Evolutionary conservation across 345 rosid species (phyloP), one percentile per base, ranked within the genome.

Genomic region (Erysimum cheiranthoides): DNA sequence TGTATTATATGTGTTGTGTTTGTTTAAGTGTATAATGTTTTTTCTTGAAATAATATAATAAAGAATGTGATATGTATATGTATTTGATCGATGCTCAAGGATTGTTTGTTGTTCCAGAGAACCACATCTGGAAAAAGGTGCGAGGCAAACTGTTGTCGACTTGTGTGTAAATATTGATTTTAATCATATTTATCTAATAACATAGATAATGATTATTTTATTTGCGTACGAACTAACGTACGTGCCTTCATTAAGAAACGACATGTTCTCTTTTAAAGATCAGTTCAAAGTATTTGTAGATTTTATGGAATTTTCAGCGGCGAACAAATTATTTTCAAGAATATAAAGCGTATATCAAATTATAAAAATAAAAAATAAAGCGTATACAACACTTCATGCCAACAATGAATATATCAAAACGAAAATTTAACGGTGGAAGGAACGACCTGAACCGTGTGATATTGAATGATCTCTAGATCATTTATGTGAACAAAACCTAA

Each of bases 211-310:
- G 42, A 39, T 39, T 39, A 13, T 39, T 39, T 13, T 42, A 42
- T 42, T 63, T 43, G 10, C 68, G 10, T 43, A 63, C 12, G 46
- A 49, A 50, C 9, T 7, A 34, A 51, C 70, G 34, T 66, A 51
- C 70, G 34, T 66, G 46, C 35, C 59, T 66, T 34, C 58, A 18
- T 50, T 21, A 34, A 34, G 13, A 21, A 18, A 34, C 34, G 59
- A 66, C 71, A 50, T 65, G 71, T 21, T 66, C 39, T 45, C 9
- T 28, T n/a, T n/a, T 30, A 25, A 63, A 27, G 54, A 64, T 45
- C 40, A 64, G 4, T 32, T 10, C 31, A 32, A 65, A 47, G 4
- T 10, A 30, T 47, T 4, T 51, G 5, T 5, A 21, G 7, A 21
- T 4, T 21, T 51, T 51, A 51, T 25, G 31, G 0, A 51, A 25